Evolutionary conservation across 345 rosid species (phyloP), one percentile per base, ranked within the genome.

Genomic region (Aegle marmelos): DNA sequence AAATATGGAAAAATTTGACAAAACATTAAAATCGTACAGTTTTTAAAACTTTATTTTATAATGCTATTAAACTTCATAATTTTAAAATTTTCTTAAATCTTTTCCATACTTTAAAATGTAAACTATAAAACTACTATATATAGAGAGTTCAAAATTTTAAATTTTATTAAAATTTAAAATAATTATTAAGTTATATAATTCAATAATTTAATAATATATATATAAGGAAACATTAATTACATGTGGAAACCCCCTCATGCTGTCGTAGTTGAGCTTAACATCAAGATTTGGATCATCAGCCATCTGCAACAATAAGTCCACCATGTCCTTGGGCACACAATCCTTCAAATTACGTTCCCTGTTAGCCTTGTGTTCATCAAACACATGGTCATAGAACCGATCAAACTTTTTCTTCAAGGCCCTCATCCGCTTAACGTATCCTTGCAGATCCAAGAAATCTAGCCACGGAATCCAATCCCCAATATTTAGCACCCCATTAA

Each of bases 401-500:
- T 79, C 86, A 4, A 83, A 45, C 27, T 57, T 79, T 33, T 34
- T 56, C 48, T 41, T 72, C 57, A 76, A 63, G 53, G 68, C 83
- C 69, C 77, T 83, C 86, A 83, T 83, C 37, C 83, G 9, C 76
- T 77, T 83, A 0, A 79, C 54, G 28, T 79, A 57, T 11, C 86
- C 86, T 41, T 82, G 80, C 14, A 82, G 41, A 57, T 82, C 85
- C 76, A 82, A 48, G 39, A 75, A 75, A 9, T 9, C 70, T 1
- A 82, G 39, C 82, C 85, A 79, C 0, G 82, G 85, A 60, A 82
- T 83, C 76, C 75, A 83, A 31, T 83, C 83, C 4, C 83, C 86
- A n/a, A 83, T 73, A 36, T 83, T 73, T 0, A 79, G 27, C 24
- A 77, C 79, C 24, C 83, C 86, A 54, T 67, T 79, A 6, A 83